Evolutionary conservation across 768 basidiomycete species (phyloP).

Genomic region (Clitopilus hobsonii): DNA sequence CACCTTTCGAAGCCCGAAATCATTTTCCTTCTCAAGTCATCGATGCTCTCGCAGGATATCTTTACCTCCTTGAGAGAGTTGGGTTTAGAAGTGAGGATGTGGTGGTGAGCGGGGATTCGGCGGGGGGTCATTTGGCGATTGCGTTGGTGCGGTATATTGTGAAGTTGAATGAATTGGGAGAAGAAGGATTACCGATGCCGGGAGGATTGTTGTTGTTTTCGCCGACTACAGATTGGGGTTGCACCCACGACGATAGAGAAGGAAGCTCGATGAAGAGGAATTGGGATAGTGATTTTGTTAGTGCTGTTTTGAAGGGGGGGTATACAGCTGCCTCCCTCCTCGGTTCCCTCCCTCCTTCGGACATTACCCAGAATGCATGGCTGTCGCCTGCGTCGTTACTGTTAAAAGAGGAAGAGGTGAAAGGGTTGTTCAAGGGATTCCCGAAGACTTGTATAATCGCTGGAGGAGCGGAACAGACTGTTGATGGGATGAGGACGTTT

Average conservation of each 20-base stretch:
- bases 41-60: constrained; percentile 67
- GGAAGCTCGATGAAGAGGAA: constrained; percentile 30
- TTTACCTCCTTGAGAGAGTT: constrained; percentile 52
- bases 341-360: not conserved
- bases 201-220: constrained; percentile 49
- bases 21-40: constrained; percentile 71
- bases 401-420: not conserved
- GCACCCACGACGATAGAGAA: constrained; percentile 31
- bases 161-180: constrained; percentile 30
- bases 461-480: not conserved
- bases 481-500: not conserved
- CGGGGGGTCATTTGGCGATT: constrained; percentile 66
- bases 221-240: constrained; percentile 48
- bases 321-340: not conserved
- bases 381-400: not conserved
- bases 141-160: constrained; percentile 56
- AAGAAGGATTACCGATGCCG: constrained; percentile 35
- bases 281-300: constrained; percentile 35
- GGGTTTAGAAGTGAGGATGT: constrained; percentile 55
- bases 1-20: constrained; percentile 33
- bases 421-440: not conserved
- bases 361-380: not conserved
- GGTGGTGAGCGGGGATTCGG: constrained; percentile 68
- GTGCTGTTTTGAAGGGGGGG: not conserved
- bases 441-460: not conserved